Conservation (phyloP, 1,284 basidiomycete species). For the Rhodotorula sp. region DNA sequence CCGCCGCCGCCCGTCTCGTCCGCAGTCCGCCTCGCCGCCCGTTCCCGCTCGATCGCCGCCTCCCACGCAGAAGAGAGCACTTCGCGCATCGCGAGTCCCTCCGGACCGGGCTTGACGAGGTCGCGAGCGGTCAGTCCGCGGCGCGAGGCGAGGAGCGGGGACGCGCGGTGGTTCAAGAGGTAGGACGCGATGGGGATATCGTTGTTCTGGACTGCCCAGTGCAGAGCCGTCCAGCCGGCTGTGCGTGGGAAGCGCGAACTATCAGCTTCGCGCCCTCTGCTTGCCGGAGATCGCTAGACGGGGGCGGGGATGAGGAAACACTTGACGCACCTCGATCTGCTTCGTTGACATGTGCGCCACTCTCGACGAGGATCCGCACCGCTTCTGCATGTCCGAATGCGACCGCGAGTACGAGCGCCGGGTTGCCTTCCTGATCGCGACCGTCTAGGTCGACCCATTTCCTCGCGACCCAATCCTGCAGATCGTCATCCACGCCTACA, state of each 20-base stretch:
- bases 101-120: conserved; percentile 52
- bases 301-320: no score
- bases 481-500: neutral
- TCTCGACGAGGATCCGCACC: conserved; percentile 71
- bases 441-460: conserved; percentile 43
- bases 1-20: conserved; percentile 59
- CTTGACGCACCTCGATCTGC: conserved; percentile 63
- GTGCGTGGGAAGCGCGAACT: neutral
- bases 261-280: neutral
- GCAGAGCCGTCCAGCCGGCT: conserved; percentile 95
- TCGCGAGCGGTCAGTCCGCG: conserved; percentile 79
- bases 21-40: conserved; percentile 57
- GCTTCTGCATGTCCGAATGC: conserved; percentile 64
- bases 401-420: conserved; percentile 41
- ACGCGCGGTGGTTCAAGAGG: conserved; percentile 86
- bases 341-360: conserved; percentile 67
- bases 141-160: conserved; percentile 69
- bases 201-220: conserved; percentile 83
- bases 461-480: conserved; percentile 28
- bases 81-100: conserved; percentile 67
- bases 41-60: conserved; percentile 55
- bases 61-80: conserved; percentile 62
- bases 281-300: neutral
- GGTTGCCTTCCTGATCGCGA: conserved; percentile 41
- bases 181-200: conserved; percentile 89